Evolutionary conservation across 2,329 filamentous ascomycete genomes (phyloP), one percentile per base, ranked within the genome.

Genomic region (Dothideomycetes sp.): DNA sequence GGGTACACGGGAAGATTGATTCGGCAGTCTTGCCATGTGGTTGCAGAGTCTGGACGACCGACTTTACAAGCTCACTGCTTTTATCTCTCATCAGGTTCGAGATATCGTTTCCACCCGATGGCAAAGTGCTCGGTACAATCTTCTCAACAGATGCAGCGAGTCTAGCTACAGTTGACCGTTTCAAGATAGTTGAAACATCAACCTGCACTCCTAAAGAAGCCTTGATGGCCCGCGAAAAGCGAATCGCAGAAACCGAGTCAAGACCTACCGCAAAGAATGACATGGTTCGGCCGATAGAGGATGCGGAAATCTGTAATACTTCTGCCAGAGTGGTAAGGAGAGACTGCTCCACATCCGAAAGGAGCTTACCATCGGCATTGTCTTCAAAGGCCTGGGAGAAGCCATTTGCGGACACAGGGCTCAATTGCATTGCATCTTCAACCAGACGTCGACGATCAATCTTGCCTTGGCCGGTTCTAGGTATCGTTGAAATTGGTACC

Each of bases 221-320:
- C 39, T 71, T 68, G 0, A 94, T 55, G 12, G 58, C 53, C 39
- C 69, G 75, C 0, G 81, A 73, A 7, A 93, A 60, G 1, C 72
- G 63, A 46, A 94, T 93, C 0, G 84, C 84, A 5, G 80, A 82
- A 18, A 94, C 76, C 0, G 87, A 94, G 54, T 94, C 86, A 4
- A 95, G 58, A 0, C 88, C 88, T 3, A 94, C 58, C n/a, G 72
- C 75, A 40, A 81, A 78, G 44, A 94, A 81, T 0, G 86, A 85
- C 0, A 77, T 80, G 61, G 78, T 79, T 22, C 73, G 72, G 8
- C 60, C 63, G 29, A 94, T 66, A 0, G 65, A 59, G 1, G 55
- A 49, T 3, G 53, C 41, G 0, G 71, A 52, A 1, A 75, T 53
- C 0, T 61, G 53, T 2, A 80, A 64, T 0, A 70, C 61, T 4